Base-by-base conservation (phyloP, 805 yeast genomes). In the Candida berthetii region DNA sequence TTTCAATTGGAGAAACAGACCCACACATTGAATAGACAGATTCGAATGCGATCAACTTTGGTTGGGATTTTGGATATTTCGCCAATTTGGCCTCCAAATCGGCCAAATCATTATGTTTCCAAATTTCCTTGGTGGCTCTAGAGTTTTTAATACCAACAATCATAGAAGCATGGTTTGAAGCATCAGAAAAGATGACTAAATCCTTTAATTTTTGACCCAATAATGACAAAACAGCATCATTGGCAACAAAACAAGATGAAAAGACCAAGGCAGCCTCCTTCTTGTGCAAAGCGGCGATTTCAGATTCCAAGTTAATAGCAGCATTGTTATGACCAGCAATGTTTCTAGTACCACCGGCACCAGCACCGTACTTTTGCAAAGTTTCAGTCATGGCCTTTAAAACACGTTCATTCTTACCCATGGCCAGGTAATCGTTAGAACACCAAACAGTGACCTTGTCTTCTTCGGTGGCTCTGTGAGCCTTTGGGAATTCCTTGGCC, bases 11-110 rank as follows among this genome's bases (percentile, higher is more conserved):
- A 31, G 97, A 85, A 44, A 93, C 86, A 11, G 97, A 87, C 38
- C 99, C 99, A 58, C 96, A 88, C 99, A 93, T 93, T 42, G 97
- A 90, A 66, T 93, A 93, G 41, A 93, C 98, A 4, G 93, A 81
- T 67, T 93, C 99, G 62, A 93, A 93, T 1, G 98, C 97, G 66
- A 93, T 91, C 58, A 93, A 74, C 66, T 93, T 93, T 41, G 99
- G 99, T 31, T 82, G 76, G n/a, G 83, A 75, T 54, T 76, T 74
- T 16, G 99, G 99, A 58, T 85, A 86, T 64, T 73, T 71, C 32
- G 85, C 78, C 60, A 93, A 77, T 60, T 78, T 73, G 37, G 67
- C 69, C 69, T 95, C 99, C 57, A 93, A 76, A 56, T 91, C 96
- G 7, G 62, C 72, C 60, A 93, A 68, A 62, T 93, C 82, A 62